Percentiles rank a stretch among this genome's conserved stretches.
phyloP scores from a whole-genome alignment of 179 eudicot species.

The Dionaea muscipula region DNA sequence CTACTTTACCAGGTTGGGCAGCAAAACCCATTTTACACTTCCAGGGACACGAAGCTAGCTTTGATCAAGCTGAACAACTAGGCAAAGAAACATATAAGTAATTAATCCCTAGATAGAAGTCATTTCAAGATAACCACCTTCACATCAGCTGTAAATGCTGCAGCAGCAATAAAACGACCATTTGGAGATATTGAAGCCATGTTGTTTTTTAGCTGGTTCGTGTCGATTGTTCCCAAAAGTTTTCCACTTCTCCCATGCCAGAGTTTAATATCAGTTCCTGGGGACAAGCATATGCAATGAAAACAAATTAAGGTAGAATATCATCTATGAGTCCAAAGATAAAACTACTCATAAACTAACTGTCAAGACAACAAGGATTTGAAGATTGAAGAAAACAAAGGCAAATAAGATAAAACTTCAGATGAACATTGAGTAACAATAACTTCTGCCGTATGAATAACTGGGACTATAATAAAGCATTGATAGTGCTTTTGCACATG shows the following conservation, averaged over 20 bases:
- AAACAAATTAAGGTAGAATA: background rate
- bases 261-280: slow-evolving; percentile 90
- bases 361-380: background rate
- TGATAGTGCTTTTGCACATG: too few relatives aligned
- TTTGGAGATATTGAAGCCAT: slow-evolving; percentile 90
- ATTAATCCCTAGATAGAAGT: too few relatives aligned
- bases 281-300: slow-evolving; percentile 1
- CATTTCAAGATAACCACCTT: slow-evolving; percentile 41
- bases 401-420: background rate
- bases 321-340: background rate
- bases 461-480: too few relatives aligned
- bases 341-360: background rate
- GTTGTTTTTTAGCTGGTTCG: slow-evolving; percentile 84
- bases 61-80: too few relatives aligned
- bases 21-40: too few relatives aligned
- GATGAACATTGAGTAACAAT: background rate
- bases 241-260: slow-evolving; percentile 95
- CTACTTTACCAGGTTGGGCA: too few relatives aligned
- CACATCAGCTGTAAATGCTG: slow-evolving; percentile 99
- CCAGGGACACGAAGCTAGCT: too few relatives aligned
- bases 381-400: slow-evolving; percentile 4
- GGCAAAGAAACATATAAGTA: too few relatives aligned
- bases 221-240: slow-evolving; percentile 69
- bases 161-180: slow-evolving; percentile 97
- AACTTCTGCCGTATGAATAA: background rate